phyloP scores from a whole-genome alignment of 2,329 filamentous ascomycete genomes.

The Dothistroma pini region DNA sequence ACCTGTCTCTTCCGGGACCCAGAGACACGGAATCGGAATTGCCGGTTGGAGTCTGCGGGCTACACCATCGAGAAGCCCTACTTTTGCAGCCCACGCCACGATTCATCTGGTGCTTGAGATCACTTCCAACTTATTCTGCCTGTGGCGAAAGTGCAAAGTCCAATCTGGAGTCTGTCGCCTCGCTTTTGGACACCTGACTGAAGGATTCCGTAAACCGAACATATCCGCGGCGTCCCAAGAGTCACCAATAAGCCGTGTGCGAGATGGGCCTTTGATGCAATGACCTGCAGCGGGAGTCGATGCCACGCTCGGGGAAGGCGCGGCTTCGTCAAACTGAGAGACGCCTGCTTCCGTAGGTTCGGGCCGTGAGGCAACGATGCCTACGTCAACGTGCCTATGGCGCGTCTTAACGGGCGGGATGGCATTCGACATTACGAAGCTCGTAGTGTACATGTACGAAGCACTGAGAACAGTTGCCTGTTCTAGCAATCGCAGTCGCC shows the following conservation, averaged over 20 bases:
- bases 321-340: conserved; percentile 4
- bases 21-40: conserved; percentile 10
- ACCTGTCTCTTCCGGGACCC: conserved; percentile 15
- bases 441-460: neutral
- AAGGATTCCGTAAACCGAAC: neutral
- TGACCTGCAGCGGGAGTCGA: conserved; percentile 7
- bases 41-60: neutral
- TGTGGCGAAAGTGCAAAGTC: neutral
- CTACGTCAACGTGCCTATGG: no score
- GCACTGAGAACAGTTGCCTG: neutral
- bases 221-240: neutral
- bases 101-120: neutral
- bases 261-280: neutral
- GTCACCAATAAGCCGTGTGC: neutral
- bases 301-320: conserved; percentile 5
- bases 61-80: neutral
- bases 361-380: neutral
- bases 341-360: neutral
- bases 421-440: neutral
- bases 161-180: neutral
- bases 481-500: conserved; percentile 3
- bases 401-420: neutral
- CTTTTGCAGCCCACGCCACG: neutral
- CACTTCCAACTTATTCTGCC: neutral
- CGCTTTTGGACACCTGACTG: neutral